Evolutionary conservation across 2,329 filamentous ascomycete genomes (phyloP).

Genomic region (Epichloe baconii): DNA sequence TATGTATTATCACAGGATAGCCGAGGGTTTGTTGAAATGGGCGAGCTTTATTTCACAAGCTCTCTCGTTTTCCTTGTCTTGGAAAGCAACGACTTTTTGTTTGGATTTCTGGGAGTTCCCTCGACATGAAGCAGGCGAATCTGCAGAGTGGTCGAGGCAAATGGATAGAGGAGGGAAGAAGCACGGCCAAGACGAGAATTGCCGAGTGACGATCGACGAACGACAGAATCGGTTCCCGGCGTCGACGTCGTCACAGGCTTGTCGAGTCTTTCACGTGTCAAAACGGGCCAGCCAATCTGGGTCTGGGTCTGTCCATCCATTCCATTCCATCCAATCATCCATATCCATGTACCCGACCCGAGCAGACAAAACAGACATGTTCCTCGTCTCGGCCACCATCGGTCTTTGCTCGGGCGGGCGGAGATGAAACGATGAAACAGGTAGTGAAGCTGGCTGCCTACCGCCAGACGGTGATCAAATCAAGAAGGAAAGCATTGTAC

Average conservation of each 20-base stretch:
- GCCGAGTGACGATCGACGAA: neutral
- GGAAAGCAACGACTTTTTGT: neutral
- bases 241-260: constrained; percentile 4
- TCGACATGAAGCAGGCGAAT: neutral
- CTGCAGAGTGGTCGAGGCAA: neutral
- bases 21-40: too few species aligned
- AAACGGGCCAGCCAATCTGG: constrained; percentile 1
- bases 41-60: neutral
- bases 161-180: neutral
- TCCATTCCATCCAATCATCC: too few species aligned
- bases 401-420: constrained; percentile 23
- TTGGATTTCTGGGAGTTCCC: neutral
- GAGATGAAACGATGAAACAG: constrained; percentile 7
- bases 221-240: neutral
- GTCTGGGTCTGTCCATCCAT: constrained; percentile 1
- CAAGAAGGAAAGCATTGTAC: neutral
- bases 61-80: neutral
- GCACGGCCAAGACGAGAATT: neutral
- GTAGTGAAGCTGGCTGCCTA: too few species aligned
- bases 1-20: neutral
- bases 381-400: constrained; percentile 18
- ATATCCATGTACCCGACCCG: too few species aligned
- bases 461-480: neutral
- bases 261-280: constrained; percentile 22
- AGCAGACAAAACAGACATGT: too few species aligned